phyloP scores from a whole-genome alignment of 2,329 filamentous ascomycete species.

The Aureobasidium namibiae region DNA sequence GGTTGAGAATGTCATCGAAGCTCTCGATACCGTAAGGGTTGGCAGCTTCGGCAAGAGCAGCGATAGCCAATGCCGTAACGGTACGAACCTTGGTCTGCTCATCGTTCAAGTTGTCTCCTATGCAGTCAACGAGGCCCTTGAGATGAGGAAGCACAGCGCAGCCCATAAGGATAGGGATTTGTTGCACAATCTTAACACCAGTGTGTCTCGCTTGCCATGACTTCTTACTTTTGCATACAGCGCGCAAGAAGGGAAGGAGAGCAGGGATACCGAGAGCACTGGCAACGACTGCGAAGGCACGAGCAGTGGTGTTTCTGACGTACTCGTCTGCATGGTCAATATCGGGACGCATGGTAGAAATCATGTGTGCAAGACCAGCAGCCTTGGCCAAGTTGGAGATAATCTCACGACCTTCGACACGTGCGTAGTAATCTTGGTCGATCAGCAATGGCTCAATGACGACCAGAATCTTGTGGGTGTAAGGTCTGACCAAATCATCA shows the following conservation, averaged over 20 bases:
- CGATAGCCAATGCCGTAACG: conserved; percentile 89
- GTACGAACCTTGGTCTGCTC: conserved; percentile 97
- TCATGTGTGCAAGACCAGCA: conserved; percentile 95
- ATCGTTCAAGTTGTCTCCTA: conserved; percentile 90
- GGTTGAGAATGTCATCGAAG: conserved; percentile 95
- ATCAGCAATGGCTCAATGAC: conserved; percentile 99
- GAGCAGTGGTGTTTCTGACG: conserved; percentile 91
- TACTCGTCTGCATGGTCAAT: conserved; percentile 98
- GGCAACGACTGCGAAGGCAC: conserved; percentile 94
- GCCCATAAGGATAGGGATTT: conserved; percentile 97
- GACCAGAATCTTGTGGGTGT: conserved; percentile 95
- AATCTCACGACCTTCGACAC: conserved; percentile 95
- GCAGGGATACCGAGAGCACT: conserved; percentile 94
- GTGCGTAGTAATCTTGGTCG: conserved; percentile 98
- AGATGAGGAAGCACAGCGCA: conserved; percentile 92
- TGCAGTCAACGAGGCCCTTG: conserved; percentile 93
- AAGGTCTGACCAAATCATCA: conserved; percentile 90
- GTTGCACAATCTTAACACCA: conserved; percentile 97
- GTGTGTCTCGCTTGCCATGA: conserved; percentile 98
- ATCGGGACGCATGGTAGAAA: conserved; percentile 97
- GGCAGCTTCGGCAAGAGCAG: conserved; percentile 87
- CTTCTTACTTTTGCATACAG: conserved; percentile 96
- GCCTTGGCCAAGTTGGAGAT: conserved; percentile 97
- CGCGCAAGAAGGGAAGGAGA: conserved; percentile 85
- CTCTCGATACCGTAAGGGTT: conserved; percentile 99